Evolutionary conservation across 2,329 filamentous ascomycete species (phyloP).

Genomic region (Waltergamsia citrina): DNA sequence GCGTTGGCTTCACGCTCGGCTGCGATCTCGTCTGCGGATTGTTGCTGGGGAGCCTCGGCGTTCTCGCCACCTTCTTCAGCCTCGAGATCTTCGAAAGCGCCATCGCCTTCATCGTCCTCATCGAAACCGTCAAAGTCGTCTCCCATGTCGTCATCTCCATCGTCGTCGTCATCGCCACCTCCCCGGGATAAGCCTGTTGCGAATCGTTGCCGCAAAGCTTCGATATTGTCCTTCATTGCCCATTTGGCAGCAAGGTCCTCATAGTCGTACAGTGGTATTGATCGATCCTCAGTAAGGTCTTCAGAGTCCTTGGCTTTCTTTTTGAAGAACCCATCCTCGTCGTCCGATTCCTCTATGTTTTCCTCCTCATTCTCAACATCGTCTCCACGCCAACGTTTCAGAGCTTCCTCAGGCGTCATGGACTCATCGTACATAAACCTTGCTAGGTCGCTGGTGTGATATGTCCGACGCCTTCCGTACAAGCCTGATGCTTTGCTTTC

Average conservation of each 20-base stretch:
- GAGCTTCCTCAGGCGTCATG: conserved; percentile 63
- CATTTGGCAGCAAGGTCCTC: conserved; percentile 76
- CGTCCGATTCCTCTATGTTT: conserved; percentile 46
- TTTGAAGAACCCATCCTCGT: conserved; percentile 57
- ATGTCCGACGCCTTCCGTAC: conserved; percentile 61
- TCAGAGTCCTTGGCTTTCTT: conserved; percentile 55
- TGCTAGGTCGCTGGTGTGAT: conserved; percentile 73
- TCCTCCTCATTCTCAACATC: conserved; percentile 46
- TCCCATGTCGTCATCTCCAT: conserved; percentile 40
- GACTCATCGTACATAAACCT: conserved; percentile 82
- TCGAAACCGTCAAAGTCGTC: conserved; percentile 44
- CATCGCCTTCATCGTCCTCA: conserved; percentile 41
- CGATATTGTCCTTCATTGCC: conserved; percentile 69
- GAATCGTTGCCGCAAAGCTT: conserved; percentile 66
- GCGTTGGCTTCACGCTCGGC: conserved; percentile 88
- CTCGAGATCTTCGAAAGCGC: conserved; percentile 44
- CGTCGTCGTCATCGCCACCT: conserved; percentile 31
- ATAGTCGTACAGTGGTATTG: conserved; percentile 73
- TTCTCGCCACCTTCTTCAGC: conserved; percentile 42
- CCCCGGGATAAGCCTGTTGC: conserved; percentile 52
- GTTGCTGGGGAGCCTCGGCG: conserved; percentile 28
- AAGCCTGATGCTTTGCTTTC: conserved; percentile 62
- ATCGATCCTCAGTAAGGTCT: conserved; percentile 70
- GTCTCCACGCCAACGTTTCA: conserved; percentile 72
- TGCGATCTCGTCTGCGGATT: conserved; percentile 51